phyloP scores from a whole-genome alignment of 163 green algal genomes.

The Coccomyxa subellipsoidea region DNA sequence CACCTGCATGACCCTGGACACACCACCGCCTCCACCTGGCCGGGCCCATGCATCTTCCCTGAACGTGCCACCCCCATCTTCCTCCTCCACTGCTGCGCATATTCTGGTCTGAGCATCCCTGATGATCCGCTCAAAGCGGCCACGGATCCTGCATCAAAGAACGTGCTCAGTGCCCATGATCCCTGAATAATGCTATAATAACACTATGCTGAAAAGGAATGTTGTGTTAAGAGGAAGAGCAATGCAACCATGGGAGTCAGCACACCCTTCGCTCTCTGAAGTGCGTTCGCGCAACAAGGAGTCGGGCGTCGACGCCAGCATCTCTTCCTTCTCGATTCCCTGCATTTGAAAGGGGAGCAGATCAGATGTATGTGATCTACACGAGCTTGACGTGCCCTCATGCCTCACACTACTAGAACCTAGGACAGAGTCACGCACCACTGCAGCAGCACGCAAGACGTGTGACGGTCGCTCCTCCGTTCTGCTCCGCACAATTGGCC shows the following conservation, averaged over 20 bases:
- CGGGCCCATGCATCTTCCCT: constrained; percentile 93
- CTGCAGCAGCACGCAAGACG: not conserved
- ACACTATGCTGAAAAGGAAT: not conserved
- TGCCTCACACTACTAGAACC: too few relatives aligned
- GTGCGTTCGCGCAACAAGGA: constrained; percentile 45
- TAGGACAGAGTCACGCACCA: not conserved
- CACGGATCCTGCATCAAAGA: constrained; percentile 64
- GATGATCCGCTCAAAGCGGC: constrained; percentile 90
- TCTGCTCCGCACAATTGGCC: not conserved
- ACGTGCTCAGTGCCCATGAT: not conserved
- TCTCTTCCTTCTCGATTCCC: constrained; percentile 35
- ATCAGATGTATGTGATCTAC: too few relatives aligned
- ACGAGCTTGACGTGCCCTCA: too few relatives aligned
- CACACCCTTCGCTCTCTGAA: constrained; percentile 43
- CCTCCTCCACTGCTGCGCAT: constrained; percentile 78
- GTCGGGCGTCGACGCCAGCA: constrained; percentile 30
- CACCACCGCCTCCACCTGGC: constrained; percentile 88
- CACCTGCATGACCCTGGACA: constrained; percentile 88
- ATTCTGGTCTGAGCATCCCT: constrained; percentile 90
- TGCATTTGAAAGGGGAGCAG: too few relatives aligned
- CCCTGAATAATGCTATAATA: not conserved
- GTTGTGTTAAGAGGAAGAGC: not conserved
- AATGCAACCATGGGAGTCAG: not conserved
- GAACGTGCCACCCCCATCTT: constrained; percentile 85
- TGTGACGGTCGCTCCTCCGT: not conserved